These are phyloP conservation scores for Trichoderma cornu-damae DNA, from an alignment of 2,329 filamentous ascomycete genomes.

Conservation along the genomic window DNA sequence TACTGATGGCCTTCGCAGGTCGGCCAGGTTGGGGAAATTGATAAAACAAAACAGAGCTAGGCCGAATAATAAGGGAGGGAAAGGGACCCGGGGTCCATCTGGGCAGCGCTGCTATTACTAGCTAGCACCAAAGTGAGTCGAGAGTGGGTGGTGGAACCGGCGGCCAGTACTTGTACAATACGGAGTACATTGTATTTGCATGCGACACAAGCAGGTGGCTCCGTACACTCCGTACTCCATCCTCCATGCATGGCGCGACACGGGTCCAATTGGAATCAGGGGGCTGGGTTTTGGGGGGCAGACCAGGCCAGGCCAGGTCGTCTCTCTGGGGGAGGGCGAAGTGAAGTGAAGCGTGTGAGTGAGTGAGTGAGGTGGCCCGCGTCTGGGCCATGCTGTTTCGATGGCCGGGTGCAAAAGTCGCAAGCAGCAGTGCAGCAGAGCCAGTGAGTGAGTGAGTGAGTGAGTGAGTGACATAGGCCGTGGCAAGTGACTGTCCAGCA, in stretches of 20 bases:
- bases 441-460: no score
- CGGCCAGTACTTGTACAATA: no score
- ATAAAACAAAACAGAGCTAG: slow-evolving; percentile 11
- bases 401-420: no score
- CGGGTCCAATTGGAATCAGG: slow-evolving; percentile 17
- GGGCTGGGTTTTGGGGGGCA: background rate
- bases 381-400: no score
- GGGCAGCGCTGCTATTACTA: background rate
- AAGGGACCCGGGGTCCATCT: background rate
- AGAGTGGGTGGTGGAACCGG: no score
- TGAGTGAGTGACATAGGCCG: no score
- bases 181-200: background rate
- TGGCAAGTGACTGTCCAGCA: no score
- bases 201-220: slow-evolving; percentile 1
- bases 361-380: no score
- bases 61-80: slow-evolving; percentile 11
- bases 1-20: slow-evolving; percentile 4
- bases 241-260: slow-evolving; percentile 15
- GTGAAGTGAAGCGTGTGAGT: no score
- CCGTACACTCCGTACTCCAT: slow-evolving; percentile 8
- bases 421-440: no score
- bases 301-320: background rate
- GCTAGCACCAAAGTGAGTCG: background rate
- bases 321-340: background rate
- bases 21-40: slow-evolving; percentile 4